phyloP scores from a whole-genome alignment of 495 filamentous ascomycete species.

The Aspergillus conjunctus region DNA sequence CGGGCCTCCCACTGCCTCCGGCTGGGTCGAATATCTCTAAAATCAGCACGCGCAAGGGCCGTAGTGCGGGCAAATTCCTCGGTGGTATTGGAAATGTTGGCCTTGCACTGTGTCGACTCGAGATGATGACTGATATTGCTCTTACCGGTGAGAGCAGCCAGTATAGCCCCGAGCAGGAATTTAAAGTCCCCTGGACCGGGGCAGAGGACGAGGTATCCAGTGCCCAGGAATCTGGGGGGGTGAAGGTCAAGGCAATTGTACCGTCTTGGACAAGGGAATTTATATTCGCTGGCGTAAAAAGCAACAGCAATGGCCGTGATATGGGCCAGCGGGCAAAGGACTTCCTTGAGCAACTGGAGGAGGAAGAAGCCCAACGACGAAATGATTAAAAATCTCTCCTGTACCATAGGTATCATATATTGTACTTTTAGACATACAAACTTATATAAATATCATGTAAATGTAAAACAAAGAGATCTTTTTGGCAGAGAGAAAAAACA shows the following conservation, averaged over 20 bases:
- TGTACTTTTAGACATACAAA: conserved; percentile 23
- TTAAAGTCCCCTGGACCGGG: conserved; percentile 52
- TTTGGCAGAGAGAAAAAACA: background rate
- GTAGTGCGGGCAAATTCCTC: conserved; percentile 77
- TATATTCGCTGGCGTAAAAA: conserved; percentile 36
- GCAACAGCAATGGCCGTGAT: conserved; percentile 25
- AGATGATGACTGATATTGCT: conserved; percentile 79
- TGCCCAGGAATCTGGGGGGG: conserved; percentile 32
- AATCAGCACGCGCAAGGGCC: conserved; percentile 53
- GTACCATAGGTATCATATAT: conserved; percentile 28
- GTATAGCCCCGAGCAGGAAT: conserved; percentile 55
- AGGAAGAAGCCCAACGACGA: conserved; percentile 40
- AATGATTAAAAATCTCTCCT: conserved; percentile 28
- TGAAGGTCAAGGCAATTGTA: conserved; percentile 83
- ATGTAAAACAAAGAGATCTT: background rate
- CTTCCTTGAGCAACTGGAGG: conserved; percentile 44
- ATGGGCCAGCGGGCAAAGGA: conserved; percentile 38
- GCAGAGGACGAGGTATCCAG: conserved; percentile 52
- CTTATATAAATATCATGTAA: conserved; percentile 22
- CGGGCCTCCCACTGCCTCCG: conserved; percentile 31
- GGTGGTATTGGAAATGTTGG: conserved; percentile 80
- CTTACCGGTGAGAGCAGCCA: conserved; percentile 63
- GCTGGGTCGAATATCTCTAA: conserved; percentile 49
- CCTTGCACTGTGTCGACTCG: conserved; percentile 82
- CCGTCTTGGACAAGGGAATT: conserved; percentile 69